Evolutionary conservation across 2,329 filamentous ascomycete genomes (phyloP).

Genomic region (Fonsecaea pedrosoi): DNA sequence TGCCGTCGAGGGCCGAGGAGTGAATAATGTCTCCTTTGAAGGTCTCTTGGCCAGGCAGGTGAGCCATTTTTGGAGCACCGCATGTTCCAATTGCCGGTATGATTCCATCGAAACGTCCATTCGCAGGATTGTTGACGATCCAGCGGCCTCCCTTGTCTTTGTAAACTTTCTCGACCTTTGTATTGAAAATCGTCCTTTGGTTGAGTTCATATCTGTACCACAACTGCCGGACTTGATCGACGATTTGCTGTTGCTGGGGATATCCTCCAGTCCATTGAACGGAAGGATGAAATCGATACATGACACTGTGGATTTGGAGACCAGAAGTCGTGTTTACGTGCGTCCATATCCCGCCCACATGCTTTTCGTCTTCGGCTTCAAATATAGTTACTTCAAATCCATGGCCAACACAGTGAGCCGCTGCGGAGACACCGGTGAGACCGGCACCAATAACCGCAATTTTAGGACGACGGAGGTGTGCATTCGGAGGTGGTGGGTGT

Average conservation of each 20-base stretch:
- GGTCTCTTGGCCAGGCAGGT: slow-evolving; percentile 71
- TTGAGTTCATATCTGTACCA: slow-evolving; percentile 79
- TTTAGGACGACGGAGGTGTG: slow-evolving; percentile 66
- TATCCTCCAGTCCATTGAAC: slow-evolving; percentile 78
- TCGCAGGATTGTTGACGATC: slow-evolving; percentile 75
- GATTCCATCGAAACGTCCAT: slow-evolving; percentile 78
- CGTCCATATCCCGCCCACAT: slow-evolving; percentile 82
- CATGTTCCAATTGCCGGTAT: slow-evolving; percentile 81
- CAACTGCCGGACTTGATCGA: slow-evolving; percentile 71
- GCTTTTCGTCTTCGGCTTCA: slow-evolving; percentile 70
- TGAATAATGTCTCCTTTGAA: slow-evolving; percentile 78
- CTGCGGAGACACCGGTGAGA: slow-evolving; percentile 77
- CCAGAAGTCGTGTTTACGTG: slow-evolving; percentile 82
- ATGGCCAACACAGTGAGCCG: slow-evolving; percentile 82
- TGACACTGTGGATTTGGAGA: slow-evolving; percentile 81
- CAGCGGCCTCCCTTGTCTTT: slow-evolving; percentile 72
- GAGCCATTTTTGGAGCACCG: slow-evolving; percentile 76
- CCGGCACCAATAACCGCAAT: slow-evolving; percentile 74
- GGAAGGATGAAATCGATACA: slow-evolving; percentile 87
- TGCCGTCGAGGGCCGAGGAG: slow-evolving; percentile 76
- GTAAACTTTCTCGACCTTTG: slow-evolving; percentile 71
- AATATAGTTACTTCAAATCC: slow-evolving; percentile 83
- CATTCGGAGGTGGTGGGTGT: slow-evolving; percentile 66
- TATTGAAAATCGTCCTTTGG: slow-evolving; percentile 73
- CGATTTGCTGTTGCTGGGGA: slow-evolving; percentile 76